A percentile compares a stretch with the other conserved stretches of the same genome.
Conservation (phyloP, 805 yeast species). For the Candida manassasensis region DNA sequence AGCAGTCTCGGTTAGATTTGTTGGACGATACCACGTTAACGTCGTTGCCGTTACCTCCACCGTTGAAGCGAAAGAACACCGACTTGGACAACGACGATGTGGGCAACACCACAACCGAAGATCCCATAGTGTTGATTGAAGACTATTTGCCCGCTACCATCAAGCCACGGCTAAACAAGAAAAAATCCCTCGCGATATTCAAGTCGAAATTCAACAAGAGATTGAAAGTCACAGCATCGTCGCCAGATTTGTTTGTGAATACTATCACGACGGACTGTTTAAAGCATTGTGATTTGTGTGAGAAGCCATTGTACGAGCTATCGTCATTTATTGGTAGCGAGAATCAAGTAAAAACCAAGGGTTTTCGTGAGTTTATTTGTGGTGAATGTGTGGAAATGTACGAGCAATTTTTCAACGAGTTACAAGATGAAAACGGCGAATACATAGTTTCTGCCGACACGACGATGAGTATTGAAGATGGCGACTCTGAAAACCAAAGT, state of each 20-base stretch:
- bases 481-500: background rate
- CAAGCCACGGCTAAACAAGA: conserved; percentile 17
- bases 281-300: conserved; percentile 64
- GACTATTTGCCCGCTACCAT: conserved; percentile 40
- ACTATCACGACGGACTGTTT: conserved; percentile 21
- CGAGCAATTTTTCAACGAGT: conserved; percentile 46
- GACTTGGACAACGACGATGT: conserved; percentile 1
- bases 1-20: conserved; percentile 42
- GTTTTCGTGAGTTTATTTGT: conserved; percentile 55
- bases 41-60: conserved; percentile 51
- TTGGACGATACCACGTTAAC: conserved; percentile 46
- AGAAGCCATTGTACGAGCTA: conserved; percentile 60
- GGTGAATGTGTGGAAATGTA: conserved; percentile 56
- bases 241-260: conserved; percentile 1
- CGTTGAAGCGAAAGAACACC: conserved; percentile 14
- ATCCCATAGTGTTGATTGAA: conserved; percentile 48
- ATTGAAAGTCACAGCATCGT: background rate
- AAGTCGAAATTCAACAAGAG: conserved; percentile 16
- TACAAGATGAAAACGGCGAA: background rate
- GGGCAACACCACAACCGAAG: conserved; percentile 14
- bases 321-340: conserved; percentile 34
- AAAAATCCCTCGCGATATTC: conserved; percentile 35
- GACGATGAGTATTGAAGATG: background rate
- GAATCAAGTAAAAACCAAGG: conserved; percentile 8
- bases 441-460: background rate